Conservation (phyloP, 257 asterid genomes). For the Marsdenia floribunda region DNA sequence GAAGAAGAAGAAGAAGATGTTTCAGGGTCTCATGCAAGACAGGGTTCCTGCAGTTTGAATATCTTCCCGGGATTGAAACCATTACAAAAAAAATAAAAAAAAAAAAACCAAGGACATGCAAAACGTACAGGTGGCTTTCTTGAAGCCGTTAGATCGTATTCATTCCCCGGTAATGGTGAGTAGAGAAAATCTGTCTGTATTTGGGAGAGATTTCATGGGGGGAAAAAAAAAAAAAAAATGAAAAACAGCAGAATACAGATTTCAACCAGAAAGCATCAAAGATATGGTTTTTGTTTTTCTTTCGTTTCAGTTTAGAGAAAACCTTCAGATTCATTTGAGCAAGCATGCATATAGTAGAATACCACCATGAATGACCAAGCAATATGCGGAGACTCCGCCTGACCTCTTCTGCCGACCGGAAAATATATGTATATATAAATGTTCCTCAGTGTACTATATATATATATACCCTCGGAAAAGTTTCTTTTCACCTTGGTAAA, state of each 20-base stretch:
- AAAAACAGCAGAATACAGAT: neutral
- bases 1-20: too few relatives aligned
- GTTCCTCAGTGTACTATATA: too few relatives aligned
- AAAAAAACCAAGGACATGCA: neutral
- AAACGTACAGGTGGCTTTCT: neutral
- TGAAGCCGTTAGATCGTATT: neutral
- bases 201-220: neutral
- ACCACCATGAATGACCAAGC: neutral
- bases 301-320: neutral
- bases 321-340: neutral
- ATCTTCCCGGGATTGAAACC: too few relatives aligned
- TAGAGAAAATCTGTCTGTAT: neutral
- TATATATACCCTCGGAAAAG: too few relatives aligned
- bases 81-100: too few relatives aligned
- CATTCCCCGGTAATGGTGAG: neutral
- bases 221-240: too few relatives aligned
- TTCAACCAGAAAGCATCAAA: neutral
- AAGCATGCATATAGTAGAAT: neutral
- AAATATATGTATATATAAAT: too few relatives aligned
- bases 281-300: constrained; percentile 12
- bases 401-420: too few relatives aligned
- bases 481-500: too few relatives aligned
- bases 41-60: too few relatives aligned
- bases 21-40: too few relatives aligned
- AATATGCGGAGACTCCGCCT: too few relatives aligned